Percentiles rank a stretch among this genome's conserved stretches.
phyloP scores from a whole-genome alignment of 371 early-diverging fungal species.

The Mucor velutinosus region DNA sequence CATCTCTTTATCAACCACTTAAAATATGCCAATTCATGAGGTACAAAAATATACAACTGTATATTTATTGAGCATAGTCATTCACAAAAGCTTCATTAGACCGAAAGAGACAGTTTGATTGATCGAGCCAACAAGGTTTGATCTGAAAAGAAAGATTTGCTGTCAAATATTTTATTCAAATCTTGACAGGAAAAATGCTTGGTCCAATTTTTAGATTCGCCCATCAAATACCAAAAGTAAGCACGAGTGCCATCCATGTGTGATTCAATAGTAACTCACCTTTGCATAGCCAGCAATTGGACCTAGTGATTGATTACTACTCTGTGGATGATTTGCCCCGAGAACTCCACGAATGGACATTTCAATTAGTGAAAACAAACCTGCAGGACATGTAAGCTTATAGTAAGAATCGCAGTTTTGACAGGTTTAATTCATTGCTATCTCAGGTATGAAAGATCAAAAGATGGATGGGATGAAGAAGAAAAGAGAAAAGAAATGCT shows the following conservation, averaged over 20 bases:
- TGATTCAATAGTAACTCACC: neutral
- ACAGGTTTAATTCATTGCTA: neutral
- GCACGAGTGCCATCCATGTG: neutral
- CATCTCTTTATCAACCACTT: slow-evolving; percentile 12
- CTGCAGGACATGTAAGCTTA: slow-evolving; percentile 53
- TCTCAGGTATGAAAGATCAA: slow-evolving; percentile 50
- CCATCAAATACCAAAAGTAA: slow-evolving; percentile 33
- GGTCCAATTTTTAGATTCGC: slow-evolving; percentile 29
- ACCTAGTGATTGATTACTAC: slow-evolving; percentile 47
- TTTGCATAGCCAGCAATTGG: slow-evolving; percentile 18
- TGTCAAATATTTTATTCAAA: neutral
- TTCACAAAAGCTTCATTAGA: neutral
- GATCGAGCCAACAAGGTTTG: slow-evolving; percentile 19
- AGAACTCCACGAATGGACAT: slow-evolving; percentile 42
- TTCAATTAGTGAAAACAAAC: slow-evolving; percentile 58
- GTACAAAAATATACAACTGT: slow-evolving; percentile 6
- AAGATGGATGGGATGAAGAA: slow-evolving; percentile 59
- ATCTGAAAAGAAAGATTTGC: neutral
- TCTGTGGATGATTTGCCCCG: slow-evolving; percentile 44
- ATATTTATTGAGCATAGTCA: neutral
- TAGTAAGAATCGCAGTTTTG: neutral
- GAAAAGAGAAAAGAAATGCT: slow-evolving; percentile 56
- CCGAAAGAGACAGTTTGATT: slow-evolving; percentile 12
- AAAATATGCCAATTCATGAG: slow-evolving; percentile 28
- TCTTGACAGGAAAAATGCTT: slow-evolving; percentile 28